These are phyloP conservation scores for Botryobasidium botryosum DNA, from an alignment of 768 basidiomycete genomes.

Conservation along the genomic window DNA sequence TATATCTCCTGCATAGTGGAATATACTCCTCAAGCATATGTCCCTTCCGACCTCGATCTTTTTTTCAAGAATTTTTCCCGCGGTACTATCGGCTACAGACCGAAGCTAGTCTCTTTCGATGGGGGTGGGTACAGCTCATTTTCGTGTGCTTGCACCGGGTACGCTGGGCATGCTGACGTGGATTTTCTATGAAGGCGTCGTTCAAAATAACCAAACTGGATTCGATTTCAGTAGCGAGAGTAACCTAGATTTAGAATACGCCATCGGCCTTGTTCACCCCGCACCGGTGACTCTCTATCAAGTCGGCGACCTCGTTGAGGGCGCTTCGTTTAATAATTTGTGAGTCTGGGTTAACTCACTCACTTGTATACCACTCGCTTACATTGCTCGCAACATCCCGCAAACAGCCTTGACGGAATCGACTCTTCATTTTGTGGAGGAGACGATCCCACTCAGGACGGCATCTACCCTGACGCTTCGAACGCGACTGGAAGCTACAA, in stretches of 20 bases:
- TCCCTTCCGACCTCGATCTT: constrained; percentile 11
- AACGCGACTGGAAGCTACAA: constrained; percentile 6
- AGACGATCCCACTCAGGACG: constrained; percentile 17
- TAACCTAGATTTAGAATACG: constrained; percentile 10
- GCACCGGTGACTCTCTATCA: constrained; percentile 10
- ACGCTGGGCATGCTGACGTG: too few species aligned
- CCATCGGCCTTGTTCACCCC: constrained; percentile 4
- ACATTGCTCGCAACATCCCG: constrained; percentile 7
- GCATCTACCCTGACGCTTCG: constrained; percentile 9
- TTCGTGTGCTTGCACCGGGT: too few species aligned
- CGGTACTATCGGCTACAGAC: background rate
- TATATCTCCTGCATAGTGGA: too few species aligned
- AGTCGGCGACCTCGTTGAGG: constrained; percentile 10
- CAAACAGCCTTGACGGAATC: constrained; percentile 24
- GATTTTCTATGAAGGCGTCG: too few species aligned
- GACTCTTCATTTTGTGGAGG: constrained; percentile 23
- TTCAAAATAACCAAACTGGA: background rate
- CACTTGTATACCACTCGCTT: constrained; percentile 23
- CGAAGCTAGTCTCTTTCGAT: constrained; percentile 4
- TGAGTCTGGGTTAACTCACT: constrained; percentile 21
- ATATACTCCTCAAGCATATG: constrained; percentile 11
- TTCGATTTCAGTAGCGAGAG: constrained; percentile 9
- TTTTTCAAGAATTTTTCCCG: constrained; percentile 10
- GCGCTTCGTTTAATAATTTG: constrained; percentile 9
- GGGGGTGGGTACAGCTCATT: too few species aligned